phyloP scores from a whole-genome alignment of 208 protist species.

The Leishmania major region DNA sequence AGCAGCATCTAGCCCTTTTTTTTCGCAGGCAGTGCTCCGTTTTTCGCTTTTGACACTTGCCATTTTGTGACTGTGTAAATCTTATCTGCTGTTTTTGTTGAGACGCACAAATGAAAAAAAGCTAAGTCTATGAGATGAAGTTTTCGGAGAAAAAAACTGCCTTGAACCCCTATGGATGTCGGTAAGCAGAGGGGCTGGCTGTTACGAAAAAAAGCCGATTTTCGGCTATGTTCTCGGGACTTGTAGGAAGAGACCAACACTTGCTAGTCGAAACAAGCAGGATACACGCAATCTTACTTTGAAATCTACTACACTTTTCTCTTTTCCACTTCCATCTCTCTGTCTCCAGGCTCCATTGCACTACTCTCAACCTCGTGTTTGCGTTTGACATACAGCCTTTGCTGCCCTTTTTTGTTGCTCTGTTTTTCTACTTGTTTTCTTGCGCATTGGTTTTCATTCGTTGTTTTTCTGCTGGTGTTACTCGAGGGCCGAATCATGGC shows the following conservation, averaged over 20 bases:
- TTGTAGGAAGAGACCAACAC: background rate
- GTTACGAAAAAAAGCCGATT: background rate
- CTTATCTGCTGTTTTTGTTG: background rate
- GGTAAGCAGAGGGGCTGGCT: background rate
- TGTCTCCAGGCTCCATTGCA: background rate
- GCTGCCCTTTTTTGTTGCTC: background rate
- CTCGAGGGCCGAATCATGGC: constrained; percentile 8
- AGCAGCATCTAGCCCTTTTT: background rate
- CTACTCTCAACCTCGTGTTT: background rate
- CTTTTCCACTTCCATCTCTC: background rate
- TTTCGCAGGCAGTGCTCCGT: no score
- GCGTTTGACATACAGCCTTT: background rate
- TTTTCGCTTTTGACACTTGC: background rate
- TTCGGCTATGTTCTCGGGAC: background rate
- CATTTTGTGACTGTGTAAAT: background rate
- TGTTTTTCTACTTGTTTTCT: background rate
- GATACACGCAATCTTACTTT: background rate
- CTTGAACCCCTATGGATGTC: background rate
- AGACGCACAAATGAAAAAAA: background rate
- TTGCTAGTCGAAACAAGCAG: background rate
- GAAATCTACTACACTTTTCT: background rate
- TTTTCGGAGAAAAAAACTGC: background rate
- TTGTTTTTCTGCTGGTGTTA: background rate
- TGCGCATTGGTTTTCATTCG: background rate
- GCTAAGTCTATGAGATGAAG: no score